Evolutionary conservation across 2,329 filamentous ascomycete species (phyloP), one percentile per base, ranked within the genome.

Genomic region (Colletotrichum viniferum): DNA sequence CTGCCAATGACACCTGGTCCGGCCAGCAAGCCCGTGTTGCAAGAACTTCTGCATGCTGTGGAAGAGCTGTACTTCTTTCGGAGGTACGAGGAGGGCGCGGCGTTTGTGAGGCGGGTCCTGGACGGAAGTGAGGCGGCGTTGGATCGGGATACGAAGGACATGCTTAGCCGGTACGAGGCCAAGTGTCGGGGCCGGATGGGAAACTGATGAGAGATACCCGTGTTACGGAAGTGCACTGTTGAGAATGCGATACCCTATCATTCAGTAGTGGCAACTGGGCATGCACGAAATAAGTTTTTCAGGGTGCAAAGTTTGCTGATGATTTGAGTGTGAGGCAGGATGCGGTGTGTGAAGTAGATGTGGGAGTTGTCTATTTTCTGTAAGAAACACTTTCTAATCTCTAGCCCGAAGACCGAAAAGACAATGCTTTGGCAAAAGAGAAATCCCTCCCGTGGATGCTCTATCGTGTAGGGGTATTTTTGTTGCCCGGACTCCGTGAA

Each of bases 31-130:
- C 85, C 85, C 56, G 84, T 87, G 38, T 82, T 85, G 2, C 89
- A 91, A 77, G 85, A 88, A n/a, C 78, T 89, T 12, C 74, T 91
- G 24, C 89, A 91, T 78, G 90, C 90, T 1, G 87, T 89, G 9
- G 90, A 91, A 79, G 90, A 92, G 81, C 83, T 91, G 60, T 91
- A 91, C 78, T 91, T 90, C 80, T 88, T 88, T 77, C 81, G 85
- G 7, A 82, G 86, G 38, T 91, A 86, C 73, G 80, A 81, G 1
- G 86, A 89, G 69, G 89, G 86, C 3, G 82, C 84, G n/a, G 78
- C 79, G 13, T 85, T 91, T 60, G 81, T 87, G 7, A 71, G 78
- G 4, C 77, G 79, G 6, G 81, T 87, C 1, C 79, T 90, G 7
- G 80, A 80, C 6, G 79, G 78, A 9, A 80, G 77, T 16, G 78